Conservation (phyloP, 1,284 basidiomycete genomes). For the Ceratobasidium sp. region DNA sequence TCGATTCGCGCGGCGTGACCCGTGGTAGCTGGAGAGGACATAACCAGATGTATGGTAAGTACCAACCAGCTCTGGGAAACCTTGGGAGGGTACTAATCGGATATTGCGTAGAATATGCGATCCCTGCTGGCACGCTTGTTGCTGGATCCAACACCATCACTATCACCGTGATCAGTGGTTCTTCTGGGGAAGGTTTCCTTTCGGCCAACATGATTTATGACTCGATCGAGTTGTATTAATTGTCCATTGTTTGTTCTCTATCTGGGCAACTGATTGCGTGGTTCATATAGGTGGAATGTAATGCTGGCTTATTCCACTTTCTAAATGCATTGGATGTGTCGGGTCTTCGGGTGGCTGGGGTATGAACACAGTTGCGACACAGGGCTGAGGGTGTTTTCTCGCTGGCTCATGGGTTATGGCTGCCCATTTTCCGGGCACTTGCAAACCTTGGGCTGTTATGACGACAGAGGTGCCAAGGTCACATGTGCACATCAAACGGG, state of each 20-base stretch:
- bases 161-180: constrained; percentile 22
- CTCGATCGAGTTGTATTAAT: background rate
- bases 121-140: constrained; percentile 10
- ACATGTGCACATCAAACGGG: too few species aligned
- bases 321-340: too few species aligned
- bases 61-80: background rate
- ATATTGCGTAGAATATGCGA: background rate
- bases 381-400: too few species aligned
- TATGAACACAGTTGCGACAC: too few species aligned
- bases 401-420: too few species aligned
- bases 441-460: too few species aligned
- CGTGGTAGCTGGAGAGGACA: constrained; percentile 17
- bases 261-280: too few species aligned
- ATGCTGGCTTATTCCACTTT: too few species aligned
- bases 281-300: too few species aligned
- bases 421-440: too few species aligned
- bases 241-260: background rate
- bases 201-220: constrained; percentile 14
- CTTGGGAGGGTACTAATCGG: background rate
- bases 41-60: background rate
- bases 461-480: too few species aligned
- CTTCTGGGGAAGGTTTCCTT: constrained; percentile 14
- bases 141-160: constrained; percentile 12
- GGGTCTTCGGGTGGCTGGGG: too few species aligned
- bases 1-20: constrained; percentile 38